Base-by-base conservation (phyloP, 2,329 filamentous ascomycete genomes). In the Bipolaris gigantea region DNA sequence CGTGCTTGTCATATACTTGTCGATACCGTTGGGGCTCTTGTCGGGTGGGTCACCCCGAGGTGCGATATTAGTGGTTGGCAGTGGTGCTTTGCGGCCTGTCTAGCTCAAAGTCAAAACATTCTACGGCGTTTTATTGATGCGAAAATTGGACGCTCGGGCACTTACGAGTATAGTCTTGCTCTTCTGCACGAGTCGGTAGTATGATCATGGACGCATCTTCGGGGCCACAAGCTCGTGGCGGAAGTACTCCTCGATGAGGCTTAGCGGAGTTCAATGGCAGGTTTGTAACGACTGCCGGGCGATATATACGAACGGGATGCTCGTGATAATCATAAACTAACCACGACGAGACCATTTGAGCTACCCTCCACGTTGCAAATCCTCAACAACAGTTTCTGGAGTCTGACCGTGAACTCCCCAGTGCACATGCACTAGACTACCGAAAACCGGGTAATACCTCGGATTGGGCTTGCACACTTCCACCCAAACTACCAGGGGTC, bases 41-140 rank as follows among this genome's bases (percentile, higher is more conserved):
- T 50, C 61, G 44, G 46, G 56, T 54, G 60, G 58, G 50, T 41
- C 38, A 42, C 48, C 27, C 27, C 40, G 55, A 47, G 42, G 30
- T 35, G 35, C 21, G 25, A 36, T 27, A 8, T 13, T 42, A 15
- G 13, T 32, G 35, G 52, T 51, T 41, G 10, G 30, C 41, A 55
- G 41, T 42, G 43, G 34, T 45, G 48, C 32, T 16, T 40, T 36
- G 53, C 18, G 48, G n/a, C 32, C 33, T 32, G 5, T 33, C 33
- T 48, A 48, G 39, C 35, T 43, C 32, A 36, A 45, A 53, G 39
- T 19, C 34, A 46, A 47, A 16, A 27, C 25, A 21, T 16, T 54
- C 41, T 15, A 33, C 50, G 49, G 9, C 50, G 45, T 55, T 42
- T 35, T 44, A 55, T 61, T 55, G 55, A 53, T 25, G 56, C 53